These are phyloP conservation scores for Davidsoniella eucalypti DNA, from an alignment of 2,329 filamentous ascomycete genomes.

Conservation along the genomic window DNA sequence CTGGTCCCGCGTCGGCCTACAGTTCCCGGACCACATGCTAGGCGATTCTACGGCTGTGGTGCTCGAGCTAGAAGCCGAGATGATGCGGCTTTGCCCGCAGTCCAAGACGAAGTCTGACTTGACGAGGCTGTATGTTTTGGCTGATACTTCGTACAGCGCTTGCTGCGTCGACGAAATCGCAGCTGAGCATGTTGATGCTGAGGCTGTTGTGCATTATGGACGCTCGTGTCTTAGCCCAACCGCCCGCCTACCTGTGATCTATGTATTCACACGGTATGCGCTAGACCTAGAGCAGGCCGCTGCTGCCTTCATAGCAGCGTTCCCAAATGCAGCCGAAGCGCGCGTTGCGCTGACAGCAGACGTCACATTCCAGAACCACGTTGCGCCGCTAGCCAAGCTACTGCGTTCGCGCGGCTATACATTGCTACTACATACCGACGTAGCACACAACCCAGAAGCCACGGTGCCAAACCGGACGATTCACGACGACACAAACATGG, in stretches of 20 bases:
- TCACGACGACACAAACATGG: conserved; percentile 11
- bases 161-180: conserved; percentile 97
- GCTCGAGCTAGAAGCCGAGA: conserved; percentile 28
- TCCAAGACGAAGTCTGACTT: not conserved
- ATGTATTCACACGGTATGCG: conserved; percentile 66
- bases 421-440: conserved; percentile 49
- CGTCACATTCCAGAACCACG: conserved; percentile 66
- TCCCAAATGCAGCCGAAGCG: conserved; percentile 37
- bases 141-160: conserved; percentile 89
- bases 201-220: conserved; percentile 89
- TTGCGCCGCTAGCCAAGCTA: conserved; percentile 37
- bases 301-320: conserved; percentile 49
- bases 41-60: conserved; percentile 70
- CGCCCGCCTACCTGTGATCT: conserved; percentile 69
- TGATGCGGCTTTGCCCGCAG: not conserved
- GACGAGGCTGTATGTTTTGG: conserved; percentile 61
- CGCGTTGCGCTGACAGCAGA: conserved; percentile 76
- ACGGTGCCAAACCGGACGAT: conserved; percentile 59
- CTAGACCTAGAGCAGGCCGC: conserved; percentile 45
- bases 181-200: conserved; percentile 79
- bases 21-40: conserved; percentile 91
- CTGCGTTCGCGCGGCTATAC: conserved; percentile 51
- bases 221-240: conserved; percentile 84
- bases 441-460: conserved; percentile 64
- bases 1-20: conserved; percentile 70